These are phyloP conservation scores for Hericium coralloides DNA, from an alignment of 768 basidiomycete genomes.

Conservation along the genomic window DNA sequence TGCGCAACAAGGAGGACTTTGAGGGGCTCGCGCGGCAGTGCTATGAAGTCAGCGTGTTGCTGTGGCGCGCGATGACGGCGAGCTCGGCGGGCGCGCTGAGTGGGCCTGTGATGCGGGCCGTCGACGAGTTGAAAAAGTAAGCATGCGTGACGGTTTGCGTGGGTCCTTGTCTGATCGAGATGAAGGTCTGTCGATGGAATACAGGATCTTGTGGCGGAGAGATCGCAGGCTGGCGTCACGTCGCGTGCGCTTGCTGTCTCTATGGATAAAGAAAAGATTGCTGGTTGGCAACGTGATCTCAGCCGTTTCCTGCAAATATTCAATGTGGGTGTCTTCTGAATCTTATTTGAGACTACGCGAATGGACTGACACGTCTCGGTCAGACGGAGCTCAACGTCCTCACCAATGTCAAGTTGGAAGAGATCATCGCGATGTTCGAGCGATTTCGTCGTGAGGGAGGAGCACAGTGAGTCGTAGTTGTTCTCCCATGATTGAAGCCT, in stretches of 20 bases:
- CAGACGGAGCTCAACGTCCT: background rate
- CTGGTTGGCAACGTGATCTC: too few relatives aligned
- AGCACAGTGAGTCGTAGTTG: too few relatives aligned
- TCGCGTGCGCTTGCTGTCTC: background rate
- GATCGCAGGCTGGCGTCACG: too few relatives aligned
- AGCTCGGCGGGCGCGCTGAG: background rate
- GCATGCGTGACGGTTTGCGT: background rate
- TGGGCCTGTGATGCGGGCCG: background rate
- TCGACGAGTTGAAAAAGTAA: background rate
- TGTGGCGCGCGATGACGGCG: background rate
- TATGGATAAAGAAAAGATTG: background rate
- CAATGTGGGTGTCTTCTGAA: background rate
- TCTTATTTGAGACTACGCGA: too few relatives aligned
- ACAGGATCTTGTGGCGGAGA: too few relatives aligned
- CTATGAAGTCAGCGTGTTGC: background rate
- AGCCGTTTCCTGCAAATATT: background rate
- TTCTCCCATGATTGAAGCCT: too few relatives aligned
- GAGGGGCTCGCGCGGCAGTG: background rate
- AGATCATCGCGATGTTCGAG: background rate
- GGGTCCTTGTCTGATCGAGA: background rate
- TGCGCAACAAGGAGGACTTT: background rate
- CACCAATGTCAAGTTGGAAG: background rate
- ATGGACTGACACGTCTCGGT: background rate
- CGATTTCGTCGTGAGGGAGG: background rate
- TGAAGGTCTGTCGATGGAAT: background rate